Base-by-base conservation (phyloP, 331 rosid genomes). In the Dryas integrifolia region DNA sequence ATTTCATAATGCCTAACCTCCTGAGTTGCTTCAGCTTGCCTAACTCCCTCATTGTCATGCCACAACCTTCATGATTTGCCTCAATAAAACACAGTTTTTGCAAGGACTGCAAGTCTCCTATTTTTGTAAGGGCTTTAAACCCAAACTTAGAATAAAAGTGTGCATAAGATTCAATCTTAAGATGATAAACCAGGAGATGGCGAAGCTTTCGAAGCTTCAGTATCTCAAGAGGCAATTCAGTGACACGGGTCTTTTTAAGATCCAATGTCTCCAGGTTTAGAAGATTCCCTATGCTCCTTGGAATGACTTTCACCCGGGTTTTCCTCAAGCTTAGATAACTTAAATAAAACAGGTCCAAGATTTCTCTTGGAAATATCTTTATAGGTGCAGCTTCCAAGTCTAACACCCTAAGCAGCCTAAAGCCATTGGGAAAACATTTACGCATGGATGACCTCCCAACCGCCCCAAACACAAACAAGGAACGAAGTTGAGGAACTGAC, bases 11-110 rank as follows among this genome's bases (percentile, higher is more conserved):
- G 16, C 92, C 92, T 53, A 88, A 64, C 77, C 82, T 81, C 72
- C 86, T 81, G 45, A 88, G 80, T 58, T 88, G 84, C 51, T 47
- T 79, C 52, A 88, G 79, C 76, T 76, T 74, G 62, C 73, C 79
- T 39, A 88, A 58, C 70, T 88, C 88, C 80, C 69, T 75, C 65
- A 83, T 72, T 48, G 76, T 61, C 53, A 16, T 67, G 41, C 71
- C 73, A 55, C 78, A 35, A 14, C 77, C 82, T 60, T 80, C 82
- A 72, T 79, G 84, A 74, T 79, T 70, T 72, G 76, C 86, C 72
- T 88, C 90, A 5, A 83, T 58, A 72, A 81, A 85, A 67, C 90
- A 79, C 43, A 85, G 88, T 72, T 83, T 82, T 66, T 85, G 89
- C 26, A 88, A 76, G 74, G 83, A 77, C 49, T 58, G 74, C 46